Evolutionary conservation across 805 yeast genomes (phyloP), one percentile per base, ranked within the genome.

Genomic region (Maudiozyma barnettii): DNA sequence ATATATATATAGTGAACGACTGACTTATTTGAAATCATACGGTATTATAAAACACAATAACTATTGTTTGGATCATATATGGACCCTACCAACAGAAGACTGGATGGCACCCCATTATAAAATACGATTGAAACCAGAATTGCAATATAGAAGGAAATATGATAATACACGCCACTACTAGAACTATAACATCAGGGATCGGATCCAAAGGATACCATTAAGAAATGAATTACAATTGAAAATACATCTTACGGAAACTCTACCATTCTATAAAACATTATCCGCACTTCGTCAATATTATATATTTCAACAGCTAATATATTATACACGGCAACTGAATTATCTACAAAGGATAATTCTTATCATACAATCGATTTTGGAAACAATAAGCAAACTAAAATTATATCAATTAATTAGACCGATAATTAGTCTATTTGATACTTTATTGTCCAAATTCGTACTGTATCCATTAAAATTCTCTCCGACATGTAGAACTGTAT

Each of bases 41-140:
- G 18, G 13, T n/a, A n/a, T 33, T 33, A 14, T 6, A 18, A 36
- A 36, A 18, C 22, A 36, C 21, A 18, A 16, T 36, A 36, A 36
- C 22, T 26, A 26, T 2, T 23, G 8, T 26, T 26, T 26, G 30
- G 10, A 26, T 6, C 30, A 26, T 26, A 26, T 26, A 26, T 26
- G 8, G 3, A 26, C 30, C 10, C 30, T 26, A 26, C 2, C 12
- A 3, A 26, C 8, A 26, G 10, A 5, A 18, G 22, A 36, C 22
- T n/a, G 20, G 22, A 36, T 36, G 23, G 19, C 29, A 23, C 19
- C 13, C 5, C 31, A 29, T 5, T 45, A 45, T 39, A 44, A 44
- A 21, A 39, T 44, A 13, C n/a, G 29, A 19, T 16, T 44, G 19
- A 44, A 44, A 29, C 46, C 46, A 5, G 42, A 44, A n/a, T 19